These are phyloP conservation scores for Laguncularia racemosa DNA, from an alignment of 345 rosid species.

Conservation along the genomic window DNA sequence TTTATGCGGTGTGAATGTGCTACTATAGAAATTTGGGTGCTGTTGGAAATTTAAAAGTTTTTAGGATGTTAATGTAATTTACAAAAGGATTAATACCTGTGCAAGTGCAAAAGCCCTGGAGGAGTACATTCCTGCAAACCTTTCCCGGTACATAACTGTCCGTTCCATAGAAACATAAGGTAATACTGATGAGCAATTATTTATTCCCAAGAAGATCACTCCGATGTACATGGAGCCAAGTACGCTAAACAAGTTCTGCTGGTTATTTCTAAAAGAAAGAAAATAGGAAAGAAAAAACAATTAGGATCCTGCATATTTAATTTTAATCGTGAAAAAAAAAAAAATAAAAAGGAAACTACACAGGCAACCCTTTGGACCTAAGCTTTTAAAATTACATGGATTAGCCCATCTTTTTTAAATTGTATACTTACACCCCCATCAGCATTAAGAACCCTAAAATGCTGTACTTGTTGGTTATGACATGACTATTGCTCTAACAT, in stretches of 20 bases:
- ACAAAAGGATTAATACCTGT: slow-evolving; percentile 27
- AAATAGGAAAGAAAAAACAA: not conserved
- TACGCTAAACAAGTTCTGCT: slow-evolving; percentile 58
- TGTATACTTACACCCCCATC: too few relatives aligned
- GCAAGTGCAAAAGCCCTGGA: slow-evolving; percentile 62
- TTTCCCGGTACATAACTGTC: slow-evolving; percentile 63
- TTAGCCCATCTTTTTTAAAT: too few relatives aligned
- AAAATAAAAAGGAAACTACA: too few relatives aligned
- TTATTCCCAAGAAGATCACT: slow-evolving; percentile 52
- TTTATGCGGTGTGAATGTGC: too few relatives aligned
- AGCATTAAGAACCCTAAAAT: too few relatives aligned
- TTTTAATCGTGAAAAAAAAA: too few relatives aligned
- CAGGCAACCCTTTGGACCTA: too few relatives aligned
- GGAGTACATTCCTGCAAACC: slow-evolving; percentile 84
- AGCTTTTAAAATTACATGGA: too few relatives aligned
- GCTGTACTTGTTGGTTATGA: too few relatives aligned
- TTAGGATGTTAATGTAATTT: not conserved
- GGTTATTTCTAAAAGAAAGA: slow-evolving; percentile 32
- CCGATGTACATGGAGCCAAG: slow-evolving; percentile 43
- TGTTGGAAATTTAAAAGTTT: not conserved
- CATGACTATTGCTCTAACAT: too few relatives aligned
- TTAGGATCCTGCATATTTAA: not conserved
- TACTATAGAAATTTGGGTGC: too few relatives aligned
- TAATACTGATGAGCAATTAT: slow-evolving; percentile 53
- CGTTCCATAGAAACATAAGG: slow-evolving; percentile 51